Percentiles rank a stretch among this genome's conserved stretches.
Conservation (phyloP, 805 yeast genomes). For the Candida dajiaensis region DNA sequence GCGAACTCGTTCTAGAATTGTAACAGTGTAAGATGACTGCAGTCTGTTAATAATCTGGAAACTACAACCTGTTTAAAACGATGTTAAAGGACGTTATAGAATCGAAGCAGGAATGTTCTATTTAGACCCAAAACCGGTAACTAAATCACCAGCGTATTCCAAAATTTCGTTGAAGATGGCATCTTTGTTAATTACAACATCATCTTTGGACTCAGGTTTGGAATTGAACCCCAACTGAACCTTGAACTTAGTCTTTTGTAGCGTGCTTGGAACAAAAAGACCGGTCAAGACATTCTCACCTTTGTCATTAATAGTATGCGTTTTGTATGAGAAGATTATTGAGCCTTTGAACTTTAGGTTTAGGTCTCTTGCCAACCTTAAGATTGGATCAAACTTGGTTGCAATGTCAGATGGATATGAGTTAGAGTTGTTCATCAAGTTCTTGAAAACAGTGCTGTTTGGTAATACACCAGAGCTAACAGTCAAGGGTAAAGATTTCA, state of each 20-base stretch:
- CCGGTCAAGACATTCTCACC: conserved; percentile 71
- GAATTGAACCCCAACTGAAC: conserved; percentile 74
- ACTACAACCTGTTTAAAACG: not conserved
- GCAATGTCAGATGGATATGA: conserved; percentile 34
- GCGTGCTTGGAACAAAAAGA: conserved; percentile 63
- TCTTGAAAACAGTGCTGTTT: conserved; percentile 49
- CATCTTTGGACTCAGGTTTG: conserved; percentile 49
- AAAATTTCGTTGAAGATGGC: conserved; percentile 71
- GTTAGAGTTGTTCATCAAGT: conserved; percentile 34
- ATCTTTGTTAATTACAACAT: conserved; percentile 59
- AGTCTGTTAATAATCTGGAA: too few species aligned
- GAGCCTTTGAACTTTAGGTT: conserved; percentile 57
- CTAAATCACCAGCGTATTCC: conserved; percentile 62
- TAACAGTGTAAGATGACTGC: too few species aligned
- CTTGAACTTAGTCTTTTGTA: conserved; percentile 61
- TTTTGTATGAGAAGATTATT: conserved; percentile 62
- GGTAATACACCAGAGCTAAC: conserved; percentile 48
- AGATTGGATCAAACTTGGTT: conserved; percentile 54
- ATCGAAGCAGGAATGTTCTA: not conserved
- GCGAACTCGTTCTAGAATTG: not conserved
- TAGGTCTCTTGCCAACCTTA: conserved; percentile 54
- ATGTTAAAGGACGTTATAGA: not conserved
- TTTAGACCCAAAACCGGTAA: conserved; percentile 30
- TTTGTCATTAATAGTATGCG: conserved; percentile 44
- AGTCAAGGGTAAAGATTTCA: conserved; percentile 41